Base-by-base conservation (phyloP, 139 green algal genomes). In the Microglena sp. region DNA sequence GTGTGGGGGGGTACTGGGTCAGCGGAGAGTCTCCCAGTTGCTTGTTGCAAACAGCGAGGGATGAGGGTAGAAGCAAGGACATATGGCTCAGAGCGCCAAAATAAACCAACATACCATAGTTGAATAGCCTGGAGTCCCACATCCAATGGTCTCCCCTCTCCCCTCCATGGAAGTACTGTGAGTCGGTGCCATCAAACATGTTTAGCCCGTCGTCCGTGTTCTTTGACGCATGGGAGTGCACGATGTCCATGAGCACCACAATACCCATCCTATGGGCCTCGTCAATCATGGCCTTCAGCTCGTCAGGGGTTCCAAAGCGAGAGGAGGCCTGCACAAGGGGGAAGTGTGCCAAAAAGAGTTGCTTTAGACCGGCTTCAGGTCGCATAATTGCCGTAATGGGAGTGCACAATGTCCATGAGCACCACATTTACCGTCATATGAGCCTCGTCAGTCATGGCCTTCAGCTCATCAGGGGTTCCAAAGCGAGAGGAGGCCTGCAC, bases 71-170 rank as follows among this genome's bases (percentile, higher is more conserved):
- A n/a, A n/a, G n/a, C n/a, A n/a, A n/a, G n/a, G n/a, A n/a, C n/a
- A n/a, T n/a, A n/a, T n/a, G n/a, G n/a, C n/a, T n/a, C n/a, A n/a
- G n/a, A n/a, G n/a, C n/a, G n/a, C n/a, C n/a, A n/a, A n/a, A n/a
- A n/a, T n/a, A n/a, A n/a, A n/a, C n/a, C 28, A 22, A 1, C 75
- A 62, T 69, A 87, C 88, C 90, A 66, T 99, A 99, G 86, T 98
- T 98, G 87, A 99, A 99, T 62, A 91, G 91, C 45, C 94, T 83
- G 30, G 73, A 89, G 87, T 98, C 94, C 94, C 94, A 99, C 93
- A 99, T 97, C 76, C 88, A 97, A 81, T 97, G 90, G 83, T 96
- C 93, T 33, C 90, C 90, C 15, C 82, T 66, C 29, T 82, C 79
- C 24, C 68, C 56, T 35, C 28, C 55, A 34, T 97, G 90, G 83